These are phyloP conservation scores for Areca catechu DNA, from an alignment of 176 grass and related monocot genomes.

Conservation along the genomic window DNA sequence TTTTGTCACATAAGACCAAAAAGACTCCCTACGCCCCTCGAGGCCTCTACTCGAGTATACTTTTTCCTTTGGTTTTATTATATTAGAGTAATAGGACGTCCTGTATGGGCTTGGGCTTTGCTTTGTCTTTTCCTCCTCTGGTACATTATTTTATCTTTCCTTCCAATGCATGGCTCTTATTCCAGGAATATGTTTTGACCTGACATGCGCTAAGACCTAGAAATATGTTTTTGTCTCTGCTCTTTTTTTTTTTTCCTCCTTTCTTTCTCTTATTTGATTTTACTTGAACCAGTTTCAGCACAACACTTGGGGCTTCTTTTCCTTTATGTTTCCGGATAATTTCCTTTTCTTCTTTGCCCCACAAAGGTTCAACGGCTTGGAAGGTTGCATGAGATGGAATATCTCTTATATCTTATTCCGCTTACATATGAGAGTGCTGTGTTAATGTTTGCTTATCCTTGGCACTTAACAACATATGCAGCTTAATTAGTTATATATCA, in stretches of 20 bases:
- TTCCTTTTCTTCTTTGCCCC: too few relatives aligned
- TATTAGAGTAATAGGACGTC: constrained; percentile 25
- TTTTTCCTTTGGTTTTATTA: constrained; percentile 35
- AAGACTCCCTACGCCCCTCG: constrained; percentile 32
- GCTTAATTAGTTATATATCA: too few relatives aligned
- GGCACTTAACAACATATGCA: too few relatives aligned
- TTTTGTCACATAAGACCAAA: constrained; percentile 75
- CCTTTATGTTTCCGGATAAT: too few relatives aligned
- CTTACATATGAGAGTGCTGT: too few relatives aligned
- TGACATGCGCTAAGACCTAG: constrained; percentile 75
- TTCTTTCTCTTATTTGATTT: neutral
- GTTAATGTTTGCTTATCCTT: too few relatives aligned
- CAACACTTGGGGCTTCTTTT: too few relatives aligned
- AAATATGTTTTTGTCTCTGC: constrained; percentile 20
- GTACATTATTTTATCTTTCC: constrained; percentile 37
- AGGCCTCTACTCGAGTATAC: constrained; percentile 42
- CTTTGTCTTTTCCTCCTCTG: constrained; percentile 52
- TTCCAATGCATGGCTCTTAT: constrained; percentile 89
- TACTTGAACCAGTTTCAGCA: too few relatives aligned
- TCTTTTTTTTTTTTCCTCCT: neutral
- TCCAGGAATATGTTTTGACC: constrained; percentile 68
- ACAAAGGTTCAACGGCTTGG: too few relatives aligned
- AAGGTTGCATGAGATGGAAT: too few relatives aligned
- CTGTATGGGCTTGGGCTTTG: constrained; percentile 39
- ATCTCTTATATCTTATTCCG: too few relatives aligned